A percentile compares a stretch with the other conserved stretches of the same genome.
phyloP scores from a whole-genome alignment of 345 rosid species.

The Laguncularia racemosa region DNA sequence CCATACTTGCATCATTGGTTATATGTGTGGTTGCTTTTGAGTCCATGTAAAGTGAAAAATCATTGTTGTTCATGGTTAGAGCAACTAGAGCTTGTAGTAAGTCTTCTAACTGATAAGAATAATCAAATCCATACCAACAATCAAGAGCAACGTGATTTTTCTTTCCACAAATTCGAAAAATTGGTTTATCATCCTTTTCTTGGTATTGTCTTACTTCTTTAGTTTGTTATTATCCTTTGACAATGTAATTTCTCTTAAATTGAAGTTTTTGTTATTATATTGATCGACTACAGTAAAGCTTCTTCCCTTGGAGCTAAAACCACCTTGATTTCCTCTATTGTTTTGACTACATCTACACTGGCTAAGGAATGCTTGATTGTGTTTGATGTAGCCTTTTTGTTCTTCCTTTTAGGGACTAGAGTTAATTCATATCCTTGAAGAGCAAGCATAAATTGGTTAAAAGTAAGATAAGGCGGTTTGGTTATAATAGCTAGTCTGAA shows the following conservation, averaged over 20 bases:
- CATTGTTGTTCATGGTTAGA: background rate
- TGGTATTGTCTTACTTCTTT: background rate
- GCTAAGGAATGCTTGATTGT: background rate
- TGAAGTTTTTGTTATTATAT: too few species aligned
- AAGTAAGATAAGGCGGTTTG: background rate
- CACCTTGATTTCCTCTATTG: background rate
- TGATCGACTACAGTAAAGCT: too few species aligned
- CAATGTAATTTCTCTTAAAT: too few species aligned
- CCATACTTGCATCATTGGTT: background rate
- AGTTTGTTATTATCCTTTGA: too few species aligned
- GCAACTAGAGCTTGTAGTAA: background rate
- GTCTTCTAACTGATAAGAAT: background rate
- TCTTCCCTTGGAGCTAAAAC: too few species aligned
- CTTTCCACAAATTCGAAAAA: constrained; percentile 6
- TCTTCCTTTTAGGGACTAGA: background rate
- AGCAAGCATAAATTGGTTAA: background rate
- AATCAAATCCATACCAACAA: constrained; percentile 2
- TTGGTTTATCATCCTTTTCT: background rate
- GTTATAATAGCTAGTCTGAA: background rate
- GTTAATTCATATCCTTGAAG: background rate
- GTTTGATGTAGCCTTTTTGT: background rate
- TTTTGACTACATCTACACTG: background rate
- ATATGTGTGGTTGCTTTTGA: background rate
- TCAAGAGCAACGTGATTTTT: background rate
- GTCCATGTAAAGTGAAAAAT: background rate